phyloP scores from a whole-genome alignment of 768 basidiomycete species.

The Ramaria rubella region DNA sequence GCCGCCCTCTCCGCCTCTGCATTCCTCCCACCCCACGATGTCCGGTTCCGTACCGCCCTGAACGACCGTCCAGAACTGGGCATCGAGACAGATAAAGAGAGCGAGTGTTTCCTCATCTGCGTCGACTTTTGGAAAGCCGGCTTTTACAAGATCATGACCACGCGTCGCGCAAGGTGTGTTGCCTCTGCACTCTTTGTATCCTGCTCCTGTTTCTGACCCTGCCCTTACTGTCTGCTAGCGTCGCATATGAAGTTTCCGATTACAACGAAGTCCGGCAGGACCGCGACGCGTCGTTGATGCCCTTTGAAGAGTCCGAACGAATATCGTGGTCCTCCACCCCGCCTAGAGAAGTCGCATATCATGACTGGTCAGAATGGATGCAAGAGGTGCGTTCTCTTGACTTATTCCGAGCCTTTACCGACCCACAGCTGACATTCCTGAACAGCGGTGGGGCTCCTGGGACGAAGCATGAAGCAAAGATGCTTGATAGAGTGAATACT shows the following conservation, averaged over 20 bases:
- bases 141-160: slow-evolving; percentile 40
- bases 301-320: too few relatives aligned
- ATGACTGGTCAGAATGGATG: slow-evolving; percentile 27
- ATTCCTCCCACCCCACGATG: slow-evolving; percentile 25
- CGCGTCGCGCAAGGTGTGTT: slow-evolving; percentile 33
- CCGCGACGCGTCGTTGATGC: too few relatives aligned
- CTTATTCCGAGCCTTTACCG: too few relatives aligned
- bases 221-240: background rate
- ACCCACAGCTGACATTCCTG: too few relatives aligned
- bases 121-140: slow-evolving; percentile 39
- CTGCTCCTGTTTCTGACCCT: background rate
- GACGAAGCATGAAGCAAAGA: too few relatives aligned
- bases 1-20: slow-evolving; percentile 39
- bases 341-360: slow-evolving; percentile 34
- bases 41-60: slow-evolving; percentile 35
- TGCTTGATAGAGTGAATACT: too few relatives aligned
- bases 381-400: too few relatives aligned
- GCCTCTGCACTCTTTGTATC: background rate
- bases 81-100: slow-evolving; percentile 27
- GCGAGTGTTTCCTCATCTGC: slow-evolving; percentile 39
- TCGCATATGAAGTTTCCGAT: slow-evolving; percentile 4
- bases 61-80: slow-evolving; percentile 18
- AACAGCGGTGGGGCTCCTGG: too few relatives aligned
- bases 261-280: slow-evolving; percentile 8
- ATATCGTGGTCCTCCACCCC: slow-evolving; percentile 18